Base-by-base conservation (phyloP, 768 basidiomycete genomes). In the Leucogyrophana mollusca region DNA sequence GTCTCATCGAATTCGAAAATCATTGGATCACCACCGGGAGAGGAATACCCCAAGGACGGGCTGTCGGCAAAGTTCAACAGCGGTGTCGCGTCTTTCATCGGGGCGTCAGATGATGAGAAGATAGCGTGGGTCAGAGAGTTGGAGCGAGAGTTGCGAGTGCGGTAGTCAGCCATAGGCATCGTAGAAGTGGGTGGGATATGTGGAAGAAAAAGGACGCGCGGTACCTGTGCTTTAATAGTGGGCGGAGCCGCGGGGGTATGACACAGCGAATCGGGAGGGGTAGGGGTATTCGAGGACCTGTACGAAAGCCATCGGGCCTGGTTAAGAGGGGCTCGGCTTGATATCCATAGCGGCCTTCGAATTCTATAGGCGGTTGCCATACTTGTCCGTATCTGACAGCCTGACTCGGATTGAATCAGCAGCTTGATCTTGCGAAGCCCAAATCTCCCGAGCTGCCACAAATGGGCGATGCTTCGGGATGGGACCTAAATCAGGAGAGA, bases 301-400 rank as follows among this genome's bases (percentile, higher is more conserved):
- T 50, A 57, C 40, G 52, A 54, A 52, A 59, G 60, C 49, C 58
- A 54, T 55, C 57, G 58, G 48, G 33, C 32, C 41, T 54, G 63
- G 59, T 71, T 69, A 70, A 77, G 70, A 73, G 73, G 70, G 69
- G 70, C 52, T 65, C 70, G 72, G 70, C 61, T 56, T 38, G 52
- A 52, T 45, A 60, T 55, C 48, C 61, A 54, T 56, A 36, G 59
- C 50, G 59, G 57, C 50, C 56, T 55, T 60, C 64, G 60, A 62
- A 66, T 45, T 49, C 56, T 63, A 56, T 55, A 58, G 51, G 43
- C 23, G 53, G 57, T 49, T 59, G 64, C 62, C 67, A 71, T 66
- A 65, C 54, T 47, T 40, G 64, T 64, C 62, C 62, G 62, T 57
- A 55, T 64, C 64, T 70, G 62, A 58, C 55, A 61, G 45, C 21